Evolutionary conservation across 192 early-diverging fungal species (phyloP).

Genomic region (Entomortierella chlamydospora): DNA sequence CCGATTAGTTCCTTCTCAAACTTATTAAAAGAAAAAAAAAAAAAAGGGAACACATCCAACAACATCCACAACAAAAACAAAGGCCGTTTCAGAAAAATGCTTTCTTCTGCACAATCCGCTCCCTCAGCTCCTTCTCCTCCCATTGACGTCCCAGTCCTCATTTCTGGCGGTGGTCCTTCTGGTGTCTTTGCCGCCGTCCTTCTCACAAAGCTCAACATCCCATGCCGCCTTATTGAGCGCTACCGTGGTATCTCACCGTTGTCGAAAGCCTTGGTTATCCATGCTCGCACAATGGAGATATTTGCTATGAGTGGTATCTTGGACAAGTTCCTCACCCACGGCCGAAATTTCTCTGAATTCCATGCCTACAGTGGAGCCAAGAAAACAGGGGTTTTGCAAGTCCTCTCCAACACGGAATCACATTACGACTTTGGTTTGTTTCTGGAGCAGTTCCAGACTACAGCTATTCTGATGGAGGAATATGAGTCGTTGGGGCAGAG

Average conservation of each 20-base stretch:
- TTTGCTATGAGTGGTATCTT: constrained; percentile 32
- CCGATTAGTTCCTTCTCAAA: too few species aligned
- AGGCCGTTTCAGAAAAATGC: too few species aligned
- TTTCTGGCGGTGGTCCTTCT: constrained; percentile 42
- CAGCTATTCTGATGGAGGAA: constrained; percentile 11
- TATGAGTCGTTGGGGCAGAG: constrained; percentile 28
- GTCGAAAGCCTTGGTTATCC: constrained; percentile 46
- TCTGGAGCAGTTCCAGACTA: constrained; percentile 24
- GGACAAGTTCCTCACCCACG: constrained; percentile 15
- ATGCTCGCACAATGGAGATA: constrained; percentile 46
- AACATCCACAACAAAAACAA: too few species aligned
- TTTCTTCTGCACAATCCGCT: neutral
- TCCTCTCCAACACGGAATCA: constrained; percentile 21
- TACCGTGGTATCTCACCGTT: constrained; percentile 31
- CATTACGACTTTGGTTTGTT: constrained; percentile 42
- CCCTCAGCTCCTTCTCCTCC: neutral
- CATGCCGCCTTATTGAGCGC: constrained; percentile 47
- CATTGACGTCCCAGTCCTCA: constrained; percentile 35
- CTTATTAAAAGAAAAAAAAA: too few species aligned
- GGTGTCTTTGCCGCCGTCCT: constrained; percentile 49
- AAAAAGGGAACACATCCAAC: too few species aligned
- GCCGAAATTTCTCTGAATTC: constrained; percentile 12
- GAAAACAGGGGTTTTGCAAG: constrained; percentile 1
- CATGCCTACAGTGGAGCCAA: constrained; percentile 31
- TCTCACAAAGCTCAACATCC: constrained; percentile 43